Evolutionary conservation across 148 eudicot genomes (phyloP), one percentile per base, ranked within the genome.

Genomic region (Suaeda aralocaspica): DNA sequence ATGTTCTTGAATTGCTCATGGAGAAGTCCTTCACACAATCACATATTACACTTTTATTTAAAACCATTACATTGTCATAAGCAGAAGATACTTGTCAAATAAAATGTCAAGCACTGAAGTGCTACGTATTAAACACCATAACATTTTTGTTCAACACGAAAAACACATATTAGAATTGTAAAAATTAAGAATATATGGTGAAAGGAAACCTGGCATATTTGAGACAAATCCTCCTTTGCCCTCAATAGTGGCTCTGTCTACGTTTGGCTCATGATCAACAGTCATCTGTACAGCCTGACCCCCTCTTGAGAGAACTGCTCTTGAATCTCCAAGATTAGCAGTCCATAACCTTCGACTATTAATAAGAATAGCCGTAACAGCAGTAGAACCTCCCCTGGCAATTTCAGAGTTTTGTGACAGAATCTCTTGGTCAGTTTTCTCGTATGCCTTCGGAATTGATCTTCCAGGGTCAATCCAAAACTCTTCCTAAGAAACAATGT

Each of bases 201-300:
- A 68, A 72, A 67, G 57, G 64, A 72, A 61, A 86, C 89, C 89
- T 86, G 87, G 87, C 76, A 86, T 72, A 61, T 81, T 83, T 49
- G 89, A 86, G 68, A 86, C 82, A 33, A 86, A 86, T 53, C 89
- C 89, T 59, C 89, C 89, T 67, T 80, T 83, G 72, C 72, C 64
- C 71, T 83, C 87, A n/a, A 86, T 86, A 77, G 53, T 77, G 5
- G 68, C 72, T 66, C 84, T 72, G 51, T 86, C 87, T 10, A 65
- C 68, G 70, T 67, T 82, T 0, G 89, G 87, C 74, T 86, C 89
- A 45, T 86, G 89, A 69, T 86, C 89, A 45, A 70, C 81, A 64
- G 81, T 79, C 85, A 86, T 86, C 63, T 78, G 82, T 22, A 81
- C 25, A 26, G 85, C 89, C 42, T 81, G 79, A 67, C 87, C 89